phyloP scores from a whole-genome alignment of 768 basidiomycete genomes.

The Lyophyllum semitale region DNA sequence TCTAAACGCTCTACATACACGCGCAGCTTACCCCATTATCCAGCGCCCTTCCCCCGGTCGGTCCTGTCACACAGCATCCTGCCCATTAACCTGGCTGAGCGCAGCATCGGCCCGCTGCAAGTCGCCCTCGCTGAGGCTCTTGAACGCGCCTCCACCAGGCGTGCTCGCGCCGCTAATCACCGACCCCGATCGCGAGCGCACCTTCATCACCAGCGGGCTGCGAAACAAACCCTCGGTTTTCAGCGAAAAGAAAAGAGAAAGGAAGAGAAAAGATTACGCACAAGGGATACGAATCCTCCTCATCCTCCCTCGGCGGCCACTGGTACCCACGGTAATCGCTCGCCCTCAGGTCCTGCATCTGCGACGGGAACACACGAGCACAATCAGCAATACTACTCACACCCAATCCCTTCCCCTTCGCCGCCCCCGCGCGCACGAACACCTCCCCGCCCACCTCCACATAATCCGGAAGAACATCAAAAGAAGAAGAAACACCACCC shows the following conservation, averaged over 20 bases:
- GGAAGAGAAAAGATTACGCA: conserved; percentile 40
- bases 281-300: conserved; percentile 92
- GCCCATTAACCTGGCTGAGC: conserved; percentile 52
- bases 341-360: conserved; percentile 87
- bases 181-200: conserved; percentile 79
- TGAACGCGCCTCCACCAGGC: conserved; percentile 79
- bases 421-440: background rate
- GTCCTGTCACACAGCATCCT: background rate
- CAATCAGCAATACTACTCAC: background rate
- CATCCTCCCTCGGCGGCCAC: conserved; percentile 71
- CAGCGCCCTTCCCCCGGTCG: background rate
- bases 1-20: background rate
- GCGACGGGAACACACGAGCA: background rate
- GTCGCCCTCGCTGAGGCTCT: conserved; percentile 86
- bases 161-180: conserved; percentile 75
- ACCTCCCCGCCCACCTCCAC: background rate
- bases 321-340: conserved; percentile 80
- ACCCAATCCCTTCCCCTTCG: background rate
- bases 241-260: background rate
- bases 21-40: background rate
- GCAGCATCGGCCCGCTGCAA: conserved; percentile 87
- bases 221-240: conserved; percentile 2
- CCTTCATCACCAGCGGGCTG: conserved; percentile 89
- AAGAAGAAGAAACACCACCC: conserved; percentile 16
- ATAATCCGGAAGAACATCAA: background rate